phyloP scores from a whole-genome alignment of 352 stramenopile species.

The Phytophthora melonis region DNA sequence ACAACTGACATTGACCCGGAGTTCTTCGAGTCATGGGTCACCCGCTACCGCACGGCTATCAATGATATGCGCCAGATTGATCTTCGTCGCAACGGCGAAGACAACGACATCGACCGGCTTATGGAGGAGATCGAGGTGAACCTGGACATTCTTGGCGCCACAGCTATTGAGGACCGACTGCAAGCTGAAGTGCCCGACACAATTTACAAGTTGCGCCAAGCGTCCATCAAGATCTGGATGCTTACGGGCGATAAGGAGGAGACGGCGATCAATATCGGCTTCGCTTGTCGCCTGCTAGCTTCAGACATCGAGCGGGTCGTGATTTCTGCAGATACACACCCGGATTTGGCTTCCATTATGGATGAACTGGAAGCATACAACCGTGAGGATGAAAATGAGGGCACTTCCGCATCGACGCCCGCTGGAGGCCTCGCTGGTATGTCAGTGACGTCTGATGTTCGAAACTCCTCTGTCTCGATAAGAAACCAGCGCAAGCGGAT shows the following conservation, averaged over 20 bases:
- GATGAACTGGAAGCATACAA: constrained; percentile 68
- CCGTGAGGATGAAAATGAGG: constrained; percentile 37
- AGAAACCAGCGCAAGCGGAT: constrained; percentile 41
- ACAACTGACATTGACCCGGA: constrained; percentile 59
- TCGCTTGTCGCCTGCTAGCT: constrained; percentile 91
- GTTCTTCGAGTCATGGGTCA: constrained; percentile 76
- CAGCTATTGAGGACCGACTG: constrained; percentile 95
- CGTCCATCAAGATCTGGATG: constrained; percentile 96
- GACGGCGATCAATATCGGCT: constrained; percentile 97
- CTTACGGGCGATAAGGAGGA: constrained; percentile 96
- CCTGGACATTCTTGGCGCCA: constrained; percentile 91
- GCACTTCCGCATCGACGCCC: constrained; percentile 30
- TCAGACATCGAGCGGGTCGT: constrained; percentile 93
- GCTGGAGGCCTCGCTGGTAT: constrained; percentile 4
- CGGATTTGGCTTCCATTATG: constrained; percentile 69
- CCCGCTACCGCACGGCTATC: constrained; percentile 75
- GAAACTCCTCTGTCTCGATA: constrained; percentile 19
- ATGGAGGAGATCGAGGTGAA: constrained; percentile 92
- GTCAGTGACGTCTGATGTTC: constrained; percentile 18
- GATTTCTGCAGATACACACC: constrained; percentile 82
- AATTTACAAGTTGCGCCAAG: constrained; percentile 92
- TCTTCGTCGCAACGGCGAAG: constrained; percentile 68
- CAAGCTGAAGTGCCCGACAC: constrained; percentile 93
- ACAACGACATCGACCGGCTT: constrained; percentile 82
- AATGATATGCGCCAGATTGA: constrained; percentile 92